Conservation (phyloP, 1,139 yeast genomes). For the Citeromyces hawaiiensis region DNA sequence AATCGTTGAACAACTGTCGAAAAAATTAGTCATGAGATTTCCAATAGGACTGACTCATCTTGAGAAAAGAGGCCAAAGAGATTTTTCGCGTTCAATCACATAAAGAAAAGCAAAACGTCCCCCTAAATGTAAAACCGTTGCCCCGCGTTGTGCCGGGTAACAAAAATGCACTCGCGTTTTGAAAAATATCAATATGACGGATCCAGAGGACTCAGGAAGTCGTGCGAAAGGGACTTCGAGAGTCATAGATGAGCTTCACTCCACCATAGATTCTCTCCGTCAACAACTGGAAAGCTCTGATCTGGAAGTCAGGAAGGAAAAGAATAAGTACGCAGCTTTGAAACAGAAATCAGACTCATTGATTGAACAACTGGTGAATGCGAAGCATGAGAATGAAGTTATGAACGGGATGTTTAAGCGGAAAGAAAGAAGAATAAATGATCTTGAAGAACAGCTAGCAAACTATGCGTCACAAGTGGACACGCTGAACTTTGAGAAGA, state of each 20-base stretch:
- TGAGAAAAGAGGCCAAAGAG: too few relatives aligned
- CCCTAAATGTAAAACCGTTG: neutral
- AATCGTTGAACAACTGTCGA: too few relatives aligned
- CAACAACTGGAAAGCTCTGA: conserved; percentile 26
- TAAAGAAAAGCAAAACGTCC: too few relatives aligned
- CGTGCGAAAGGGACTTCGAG: conserved; percentile 12
- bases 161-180: neutral
- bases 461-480: conserved; percentile 32
- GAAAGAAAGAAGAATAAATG: conserved; percentile 50
- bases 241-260: conserved; percentile 16
- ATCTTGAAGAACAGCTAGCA: conserved; percentile 42
- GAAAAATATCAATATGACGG: conserved; percentile 1
- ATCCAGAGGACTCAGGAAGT: conserved; percentile 1
- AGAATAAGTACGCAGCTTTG: conserved; percentile 33
- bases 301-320: conserved; percentile 31
- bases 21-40: too few relatives aligned
- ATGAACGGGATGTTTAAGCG: conserved; percentile 47
- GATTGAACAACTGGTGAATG: conserved; percentile 54
- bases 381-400: conserved; percentile 62
- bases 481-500: conserved; percentile 29
- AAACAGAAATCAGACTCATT: conserved; percentile 42
- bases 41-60: too few relatives aligned
- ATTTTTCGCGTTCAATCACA: too few relatives aligned
- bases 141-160: conserved; percentile 1
- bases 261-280: conserved; percentile 14